Base-by-base conservation (phyloP, 768 basidiomycete species). In the Phaffia australis region DNA sequence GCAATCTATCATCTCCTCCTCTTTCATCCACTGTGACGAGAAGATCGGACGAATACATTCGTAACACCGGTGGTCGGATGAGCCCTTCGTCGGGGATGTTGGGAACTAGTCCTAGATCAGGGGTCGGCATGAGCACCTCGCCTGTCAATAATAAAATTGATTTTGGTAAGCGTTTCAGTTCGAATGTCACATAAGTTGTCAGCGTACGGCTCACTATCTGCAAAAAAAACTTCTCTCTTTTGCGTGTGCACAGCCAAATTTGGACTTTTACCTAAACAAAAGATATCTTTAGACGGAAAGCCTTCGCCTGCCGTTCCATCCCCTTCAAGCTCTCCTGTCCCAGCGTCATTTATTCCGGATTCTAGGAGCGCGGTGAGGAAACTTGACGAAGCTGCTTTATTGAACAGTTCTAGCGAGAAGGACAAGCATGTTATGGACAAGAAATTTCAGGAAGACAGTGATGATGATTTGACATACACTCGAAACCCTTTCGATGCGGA, bases 281-380 rank as follows among this genome's bases (percentile, higher is more conserved):
- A 67, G 56, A 67, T 67, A 18, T 67, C 66, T 21, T 61, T 67
- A 7, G 66, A 67, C 47, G 66, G 66, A 29, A 60, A 60, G 48
- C 54, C 60, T 16, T 25, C 59, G 14, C 32, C 66, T 29, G 54
- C 52, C 18, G 2, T 42, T 42, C 35, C 47, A 42, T n/a, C 49
- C 29, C 49, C 58, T 7, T 49, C 66, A 11, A 9, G 55, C 7
- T 50, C 66, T 9, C 55, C 60, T 4, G 27, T 55, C 8, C 29
- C 46, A 18, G 47, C 2, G 27, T n/a, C 23, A 19, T 8, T 5
- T 23, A n/a, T 30, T 14, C 7, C 19, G 6, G 23, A 58, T 2
- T 19, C 42, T 3, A 52, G 42, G 11, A 55, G n/a, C 0, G 49
- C 32, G 14, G 42, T 52, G n/a, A 56, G 56, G 50, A 56, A 48